These are phyloP conservation scores for Pseudodiploospora longispora DNA, from an alignment of 2,329 filamentous ascomycete genomes.

Conservation along the genomic window DNA sequence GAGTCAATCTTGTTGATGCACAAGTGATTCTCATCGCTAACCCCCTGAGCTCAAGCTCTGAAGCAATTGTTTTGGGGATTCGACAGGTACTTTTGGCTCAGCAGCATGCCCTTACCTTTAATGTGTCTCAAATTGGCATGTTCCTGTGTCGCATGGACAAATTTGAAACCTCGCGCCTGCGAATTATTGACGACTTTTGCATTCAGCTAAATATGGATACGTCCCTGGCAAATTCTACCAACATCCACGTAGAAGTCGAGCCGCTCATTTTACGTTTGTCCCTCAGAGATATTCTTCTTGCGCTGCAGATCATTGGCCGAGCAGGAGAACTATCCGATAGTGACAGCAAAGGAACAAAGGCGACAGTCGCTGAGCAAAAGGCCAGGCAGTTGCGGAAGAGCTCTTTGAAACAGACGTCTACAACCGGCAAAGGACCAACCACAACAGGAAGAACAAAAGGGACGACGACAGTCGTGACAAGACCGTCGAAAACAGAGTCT, in stretches of 20 bases:
- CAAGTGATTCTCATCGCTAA: conserved; percentile 97
- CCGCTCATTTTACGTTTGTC: conserved; percentile 86
- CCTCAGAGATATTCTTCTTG: conserved; percentile 86
- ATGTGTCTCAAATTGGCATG: conserved; percentile 93
- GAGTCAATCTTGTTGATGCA: conserved; percentile 89
- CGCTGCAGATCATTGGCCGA: conserved; percentile 83
- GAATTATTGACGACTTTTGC: conserved; percentile 95
- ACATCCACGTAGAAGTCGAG: conserved; percentile 80
- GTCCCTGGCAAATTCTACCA: conserved; percentile 55
- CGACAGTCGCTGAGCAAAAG: conserved; percentile 42
- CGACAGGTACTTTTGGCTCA: conserved; percentile 90
- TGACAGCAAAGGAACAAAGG: conserved; percentile 37
- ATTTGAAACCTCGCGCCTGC: conserved; percentile 81
- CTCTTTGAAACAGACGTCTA: conserved; percentile 46
- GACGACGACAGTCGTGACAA: conserved; percentile 27
- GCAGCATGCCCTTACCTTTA: conserved; percentile 88
- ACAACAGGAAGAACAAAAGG: conserved; percentile 38
- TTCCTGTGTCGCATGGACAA: conserved; percentile 98
- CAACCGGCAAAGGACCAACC: conserved; percentile 45
- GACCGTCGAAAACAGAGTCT: conserved; percentile 15
- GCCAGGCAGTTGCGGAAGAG: conserved; percentile 43
- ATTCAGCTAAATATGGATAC: conserved; percentile 80
- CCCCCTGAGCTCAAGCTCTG: conserved; percentile 78
- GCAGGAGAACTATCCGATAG: conserved; percentile 78
- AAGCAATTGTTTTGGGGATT: conserved; percentile 90